Evolutionary conservation across 2,329 filamentous ascomycete species (phyloP).

Genomic region (Fonsecaea erecta): DNA sequence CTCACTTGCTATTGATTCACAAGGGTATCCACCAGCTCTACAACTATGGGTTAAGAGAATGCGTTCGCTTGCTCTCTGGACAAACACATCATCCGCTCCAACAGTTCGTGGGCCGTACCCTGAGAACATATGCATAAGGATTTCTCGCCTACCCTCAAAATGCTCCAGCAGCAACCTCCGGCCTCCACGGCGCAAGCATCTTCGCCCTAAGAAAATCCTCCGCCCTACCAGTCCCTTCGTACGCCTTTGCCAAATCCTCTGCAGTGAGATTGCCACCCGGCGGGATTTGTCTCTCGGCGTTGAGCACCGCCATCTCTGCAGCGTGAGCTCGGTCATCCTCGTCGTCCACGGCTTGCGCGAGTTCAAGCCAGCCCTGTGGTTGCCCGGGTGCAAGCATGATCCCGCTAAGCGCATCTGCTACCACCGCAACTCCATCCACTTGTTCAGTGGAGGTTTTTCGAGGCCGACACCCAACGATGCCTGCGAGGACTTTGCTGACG

Average conservation of each 20-base stretch:
- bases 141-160: neutral
- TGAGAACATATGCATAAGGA: neutral
- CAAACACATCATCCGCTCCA: neutral
- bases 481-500: conserved; percentile 76
- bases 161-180: conserved; percentile 17
- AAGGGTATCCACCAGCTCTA: neutral
- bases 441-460: conserved; percentile 46
- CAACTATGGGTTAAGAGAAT: neutral
- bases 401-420: conserved; percentile 72
- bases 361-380: conserved; percentile 77
- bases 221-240: conserved; percentile 71
- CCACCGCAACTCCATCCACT: conserved; percentile 54
- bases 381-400: conserved; percentile 81
- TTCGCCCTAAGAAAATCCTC: conserved; percentile 77
- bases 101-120: neutral
- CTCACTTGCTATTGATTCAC: neutral
- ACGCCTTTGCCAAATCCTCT: conserved; percentile 71
- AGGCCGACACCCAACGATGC: conserved; percentile 66
- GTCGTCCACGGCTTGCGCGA: conserved; percentile 65
- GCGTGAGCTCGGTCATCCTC: conserved; percentile 57
- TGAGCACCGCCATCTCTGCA: conserved; percentile 78
- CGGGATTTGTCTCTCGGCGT: conserved; percentile 75
- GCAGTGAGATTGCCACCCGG: conserved; percentile 72
- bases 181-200: conserved; percentile 79
- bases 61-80: neutral